phyloP scores from a whole-genome alignment of 768 basidiomycete species.

The Cystobasidium ongulense region DNA sequence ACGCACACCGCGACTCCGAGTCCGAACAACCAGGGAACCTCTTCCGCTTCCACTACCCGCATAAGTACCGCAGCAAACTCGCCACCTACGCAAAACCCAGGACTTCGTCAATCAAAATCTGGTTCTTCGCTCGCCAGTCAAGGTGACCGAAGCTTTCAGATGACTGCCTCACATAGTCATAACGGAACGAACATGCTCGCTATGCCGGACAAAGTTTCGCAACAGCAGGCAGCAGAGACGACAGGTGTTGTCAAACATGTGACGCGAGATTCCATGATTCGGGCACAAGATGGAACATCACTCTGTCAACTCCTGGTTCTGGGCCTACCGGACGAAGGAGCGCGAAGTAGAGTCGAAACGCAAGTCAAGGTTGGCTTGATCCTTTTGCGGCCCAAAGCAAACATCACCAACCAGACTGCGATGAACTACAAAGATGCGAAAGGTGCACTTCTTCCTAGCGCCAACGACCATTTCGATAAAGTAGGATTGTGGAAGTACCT shows the following conservation, averaged over 20 bases:
- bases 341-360: constrained; percentile 90
- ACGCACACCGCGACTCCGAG: neutral
- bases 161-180: neutral
- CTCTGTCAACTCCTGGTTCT: constrained; percentile 61
- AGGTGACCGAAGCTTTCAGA: neutral
- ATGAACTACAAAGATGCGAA: constrained; percentile 14
- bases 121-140: neutral
- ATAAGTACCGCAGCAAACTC: constrained; percentile 16
- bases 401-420: neutral
- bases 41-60: constrained; percentile 1
- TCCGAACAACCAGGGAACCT: neutral
- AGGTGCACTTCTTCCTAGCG: constrained; percentile 30
- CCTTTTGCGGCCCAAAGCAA: constrained; percentile 49
- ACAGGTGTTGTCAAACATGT: constrained; percentile 6
- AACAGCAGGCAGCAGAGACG: constrained; percentile 13
- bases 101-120: neutral
- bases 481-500: constrained; percentile 89
- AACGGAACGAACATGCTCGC: neutral
- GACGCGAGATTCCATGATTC: neutral
- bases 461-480: constrained; percentile 27
- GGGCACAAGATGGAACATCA: neutral
- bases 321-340: constrained; percentile 69
- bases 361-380: constrained; percentile 80
- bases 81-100: neutral
- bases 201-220: constrained; percentile 13